These are phyloP conservation scores for Phialophora macrospora DNA, from an alignment of 2,329 filamentous ascomycete species.

Conservation along the genomic window DNA sequence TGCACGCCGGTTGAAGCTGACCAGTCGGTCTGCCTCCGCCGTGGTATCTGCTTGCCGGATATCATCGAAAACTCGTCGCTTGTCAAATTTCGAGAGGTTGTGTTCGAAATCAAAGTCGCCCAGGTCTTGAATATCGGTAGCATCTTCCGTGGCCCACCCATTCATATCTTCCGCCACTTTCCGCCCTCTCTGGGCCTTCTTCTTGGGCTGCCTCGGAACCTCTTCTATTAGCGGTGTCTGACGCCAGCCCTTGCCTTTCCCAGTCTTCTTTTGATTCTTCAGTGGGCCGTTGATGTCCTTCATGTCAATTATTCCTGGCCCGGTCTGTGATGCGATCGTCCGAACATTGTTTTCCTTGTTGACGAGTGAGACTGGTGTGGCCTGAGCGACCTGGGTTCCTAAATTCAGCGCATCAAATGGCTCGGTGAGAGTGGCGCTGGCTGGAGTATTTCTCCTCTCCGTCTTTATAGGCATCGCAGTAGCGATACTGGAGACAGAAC, in stretches of 20 bases:
- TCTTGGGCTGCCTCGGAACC: slow-evolving; percentile 53
- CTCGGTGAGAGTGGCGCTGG: slow-evolving; percentile 51
- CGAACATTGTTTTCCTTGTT: slow-evolving; percentile 40
- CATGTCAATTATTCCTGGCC: slow-evolving; percentile 40
- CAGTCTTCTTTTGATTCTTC: slow-evolving; percentile 41
- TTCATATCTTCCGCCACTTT: slow-evolving; percentile 64
- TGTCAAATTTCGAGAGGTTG: slow-evolving; percentile 92
- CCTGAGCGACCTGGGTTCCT: slow-evolving; percentile 38
- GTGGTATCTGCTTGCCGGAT: slow-evolving; percentile 86
- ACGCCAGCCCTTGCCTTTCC: slow-evolving; percentile 68
- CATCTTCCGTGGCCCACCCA: slow-evolving; percentile 95
- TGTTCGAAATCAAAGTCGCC: slow-evolving; percentile 93
- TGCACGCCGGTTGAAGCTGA: slow-evolving; percentile 78
- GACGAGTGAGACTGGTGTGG: slow-evolving; percentile 9
- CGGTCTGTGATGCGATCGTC: slow-evolving; percentile 50
- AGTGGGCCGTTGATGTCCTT: slow-evolving; percentile 44
- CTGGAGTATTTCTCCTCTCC: slow-evolving; percentile 41
- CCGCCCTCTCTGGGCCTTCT: slow-evolving; percentile 53
- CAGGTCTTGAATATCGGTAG: slow-evolving; percentile 89
- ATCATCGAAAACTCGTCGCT: slow-evolving; percentile 86
- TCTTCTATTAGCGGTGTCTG: slow-evolving; percentile 71
- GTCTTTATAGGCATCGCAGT: slow-evolving; percentile 30
- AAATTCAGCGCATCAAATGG: slow-evolving; percentile 51
- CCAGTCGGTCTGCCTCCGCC: slow-evolving; percentile 87
- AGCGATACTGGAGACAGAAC: slow-evolving; percentile 38